phyloP scores from a whole-genome alignment of 768 basidiomycete genomes.

The Asterophora parasitica region DNA sequence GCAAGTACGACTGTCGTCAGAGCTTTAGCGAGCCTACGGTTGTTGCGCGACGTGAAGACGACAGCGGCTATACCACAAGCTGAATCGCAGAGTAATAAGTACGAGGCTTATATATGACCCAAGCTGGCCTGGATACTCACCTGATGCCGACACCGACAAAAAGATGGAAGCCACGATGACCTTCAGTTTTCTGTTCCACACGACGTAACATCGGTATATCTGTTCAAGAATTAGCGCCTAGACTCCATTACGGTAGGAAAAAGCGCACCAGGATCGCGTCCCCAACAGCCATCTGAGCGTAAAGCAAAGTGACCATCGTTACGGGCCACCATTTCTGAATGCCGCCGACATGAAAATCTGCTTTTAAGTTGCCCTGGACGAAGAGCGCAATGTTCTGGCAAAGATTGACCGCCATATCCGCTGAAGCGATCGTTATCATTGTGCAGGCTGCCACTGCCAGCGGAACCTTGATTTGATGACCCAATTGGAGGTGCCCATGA shows the following conservation, averaged over 20 bases:
- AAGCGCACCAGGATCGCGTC: background rate
- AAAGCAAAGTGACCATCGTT: background rate
- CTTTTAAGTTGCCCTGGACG: background rate
- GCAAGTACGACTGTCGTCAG: background rate
- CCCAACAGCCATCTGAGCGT: slow-evolving; percentile 2
- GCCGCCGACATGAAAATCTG: background rate
- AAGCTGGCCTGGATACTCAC: background rate
- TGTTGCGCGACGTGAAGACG: background rate
- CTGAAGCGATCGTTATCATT: background rate
- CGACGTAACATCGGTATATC: slow-evolving; percentile 7
- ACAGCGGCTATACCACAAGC: background rate
- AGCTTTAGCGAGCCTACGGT: background rate
- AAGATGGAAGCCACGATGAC: background rate
- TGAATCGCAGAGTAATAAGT: background rate
- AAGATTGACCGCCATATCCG: background rate
- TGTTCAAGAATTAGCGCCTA: background rate
- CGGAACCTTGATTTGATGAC: background rate
- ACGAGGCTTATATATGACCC: background rate
- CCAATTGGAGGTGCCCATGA: background rate
- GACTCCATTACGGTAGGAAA: background rate
- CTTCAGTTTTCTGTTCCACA: slow-evolving; percentile 1
- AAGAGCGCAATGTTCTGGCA: background rate
- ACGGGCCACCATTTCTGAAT: background rate
- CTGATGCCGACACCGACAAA: background rate
- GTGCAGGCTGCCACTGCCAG: background rate